Evolutionary conservation across 345 rosid genomes (phyloP), one percentile per base, ranked within the genome.

Genomic region (Sonneratia caseolaris): DNA sequence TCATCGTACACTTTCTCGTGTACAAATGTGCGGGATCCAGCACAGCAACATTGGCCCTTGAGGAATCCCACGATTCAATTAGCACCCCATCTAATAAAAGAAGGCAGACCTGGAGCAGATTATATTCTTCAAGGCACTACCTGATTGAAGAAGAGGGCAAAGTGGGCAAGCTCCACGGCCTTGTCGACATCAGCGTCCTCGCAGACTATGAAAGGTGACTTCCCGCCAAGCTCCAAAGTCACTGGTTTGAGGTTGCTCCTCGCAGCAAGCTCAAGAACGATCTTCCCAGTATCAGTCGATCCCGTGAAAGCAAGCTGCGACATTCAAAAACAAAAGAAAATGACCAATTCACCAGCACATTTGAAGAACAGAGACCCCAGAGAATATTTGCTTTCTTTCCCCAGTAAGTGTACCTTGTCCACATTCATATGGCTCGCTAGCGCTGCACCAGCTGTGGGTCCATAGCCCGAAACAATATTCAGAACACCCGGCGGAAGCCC

Each of bases 11-110:
- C 84, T 66, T 79, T 81, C 77, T 95, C 97, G 53, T 92, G 99
- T 16, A 92, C 99, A 42, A 47, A 95, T 69, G 99, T 95, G 0
- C 98, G 93, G 71, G 98, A 95, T 56, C 99, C 99, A 19, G 99
- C 96, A 11, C 93, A 88, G 80, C 99, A 95, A 76, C 99, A 92
- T 84, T 95, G 99, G 12, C 99, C 99, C 99, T 95, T 77, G 48
- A 38, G 40, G 37, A 0, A 32, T 1, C 21, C 45, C 2, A 11
- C 0, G 38, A 42, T 18, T 19, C 42, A 35, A 45, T 21, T 14
- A 38, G 49, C 18, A 38, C 27, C 45, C 3, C 38, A 4, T 67
- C 24, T 37, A 36, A 67, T 10, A 45, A 6, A 45, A 67, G 51
- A 10, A 35, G 5, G 35, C 6, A 75, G 8, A n/a, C n/a, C 24